Evolutionary conservation across 768 basidiomycete genomes (phyloP).

Genomic region (Trametes meyenii): DNA sequence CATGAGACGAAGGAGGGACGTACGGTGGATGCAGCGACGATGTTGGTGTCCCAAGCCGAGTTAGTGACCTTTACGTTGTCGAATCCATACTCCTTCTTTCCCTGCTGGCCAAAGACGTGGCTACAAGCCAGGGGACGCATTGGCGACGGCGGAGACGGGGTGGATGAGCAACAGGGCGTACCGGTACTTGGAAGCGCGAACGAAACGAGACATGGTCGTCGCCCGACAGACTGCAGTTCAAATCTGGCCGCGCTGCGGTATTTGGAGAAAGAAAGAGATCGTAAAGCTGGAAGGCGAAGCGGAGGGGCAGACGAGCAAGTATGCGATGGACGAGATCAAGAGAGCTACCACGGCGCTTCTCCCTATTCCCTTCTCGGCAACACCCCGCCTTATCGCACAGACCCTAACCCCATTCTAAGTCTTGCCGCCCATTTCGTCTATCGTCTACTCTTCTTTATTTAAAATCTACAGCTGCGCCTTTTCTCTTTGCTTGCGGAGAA

Average conservation of each 20-base stretch:
- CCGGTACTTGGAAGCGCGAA: conserved; percentile 31
- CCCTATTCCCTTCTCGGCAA: too few relatives aligned
- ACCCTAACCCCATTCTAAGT: too few relatives aligned
- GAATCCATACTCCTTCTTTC: conserved; percentile 80
- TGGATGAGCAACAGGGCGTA: conserved; percentile 6
- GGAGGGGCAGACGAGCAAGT: too few relatives aligned
- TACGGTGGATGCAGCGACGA: conserved; percentile 83
- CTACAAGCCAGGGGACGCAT: conserved; percentile 41
- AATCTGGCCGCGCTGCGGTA: too few relatives aligned
- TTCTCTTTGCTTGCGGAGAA: conserved; percentile 37
- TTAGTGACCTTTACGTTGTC: conserved; percentile 87
- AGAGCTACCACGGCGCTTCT: too few relatives aligned
- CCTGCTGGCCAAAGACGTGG: conserved; percentile 89
- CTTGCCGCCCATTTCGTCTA: too few relatives aligned
- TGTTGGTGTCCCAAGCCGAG: conserved; percentile 96
- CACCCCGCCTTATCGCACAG: too few relatives aligned
- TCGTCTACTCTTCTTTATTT: too few relatives aligned
- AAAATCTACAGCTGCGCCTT: not conserved
- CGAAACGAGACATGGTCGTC: conserved; percentile 27
- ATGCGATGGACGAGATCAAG: too few relatives aligned
- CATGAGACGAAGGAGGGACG: conserved; percentile 31
- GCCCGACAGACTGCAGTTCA: too few relatives aligned
- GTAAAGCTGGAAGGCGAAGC: too few relatives aligned
- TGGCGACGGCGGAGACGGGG: not conserved
- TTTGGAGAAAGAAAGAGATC: too few relatives aligned